Evolutionary conservation across 768 basidiomycete species (phyloP), one percentile per base, ranked within the genome.

Genomic region (Paxillus involutus): DNA sequence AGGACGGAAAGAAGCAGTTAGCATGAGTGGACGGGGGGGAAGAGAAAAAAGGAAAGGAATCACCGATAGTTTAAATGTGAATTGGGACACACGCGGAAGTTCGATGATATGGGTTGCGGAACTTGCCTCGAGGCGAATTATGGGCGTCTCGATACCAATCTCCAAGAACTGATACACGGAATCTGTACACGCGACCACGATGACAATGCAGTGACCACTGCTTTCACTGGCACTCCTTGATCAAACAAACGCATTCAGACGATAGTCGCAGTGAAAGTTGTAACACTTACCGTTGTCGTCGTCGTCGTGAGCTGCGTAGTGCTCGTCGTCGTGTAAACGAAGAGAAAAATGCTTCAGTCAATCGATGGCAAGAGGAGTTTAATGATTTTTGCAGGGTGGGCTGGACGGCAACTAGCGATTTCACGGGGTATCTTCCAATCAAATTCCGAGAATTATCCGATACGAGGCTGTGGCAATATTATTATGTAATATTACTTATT

Each of bases 1-100:
- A 24, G 59, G 49, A 50, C 63, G 65, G 24, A 68, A 60, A 13
- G 66, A 39, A 24, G 53, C 63, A 9, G 67, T 55, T 47, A 64
- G 65, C 65, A 64, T 69, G 19, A 50, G 33, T 10, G 51, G 13
- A 30, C 41, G 52, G 47, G 41, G 40, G 24, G 24, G 19, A 44
- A 47, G 43, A 47, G 52, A 50, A 49, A 43, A 48, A 47, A 45
- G 53, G 47, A 37, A 54, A 46, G 50, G 50, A 51, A 45, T 26
- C 14, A 49, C 46, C 45, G 45, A 49, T 42, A 13, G 59, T 60
- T 24, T 60, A 60, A 60, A 60, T 54, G 53, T 29, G 55, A 52
- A 36, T 11, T 51, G 53, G 49, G 37, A 51, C 49, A 37, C 51
- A 51, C 47, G 17, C 53, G 49, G 49, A 54, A 30, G 14, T 26